Percentiles rank a stretch among this genome's conserved stretches.
Evolutionary conservation across 2,329 filamentous ascomycete genomes (phyloP).

Genomic region (Fusarium torreyae): DNA sequence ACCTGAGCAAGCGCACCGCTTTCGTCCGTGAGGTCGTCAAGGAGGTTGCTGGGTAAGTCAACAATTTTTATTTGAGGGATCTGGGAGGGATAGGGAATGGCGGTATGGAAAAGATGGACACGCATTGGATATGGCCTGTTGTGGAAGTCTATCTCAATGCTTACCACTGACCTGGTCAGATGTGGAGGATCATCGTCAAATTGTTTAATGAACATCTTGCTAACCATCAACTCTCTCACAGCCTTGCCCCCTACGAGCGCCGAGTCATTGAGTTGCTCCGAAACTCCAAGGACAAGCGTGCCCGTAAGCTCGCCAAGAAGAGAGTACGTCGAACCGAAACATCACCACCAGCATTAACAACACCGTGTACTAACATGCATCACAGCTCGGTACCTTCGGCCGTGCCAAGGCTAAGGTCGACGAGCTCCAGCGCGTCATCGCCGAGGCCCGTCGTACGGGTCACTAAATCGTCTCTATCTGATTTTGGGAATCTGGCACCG

Average conservation of each 20-base stretch:
- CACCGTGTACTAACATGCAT: constrained; percentile 46
- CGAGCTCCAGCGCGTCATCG: constrained; percentile 97
- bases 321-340: constrained; percentile 74
- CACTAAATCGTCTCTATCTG: constrained; percentile 64
- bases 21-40: constrained; percentile 98
- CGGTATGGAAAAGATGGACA: neutral
- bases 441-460: constrained; percentile 83
- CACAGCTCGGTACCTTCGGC: constrained; percentile 95
- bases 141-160: neutral
- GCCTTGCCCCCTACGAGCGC: constrained; percentile 95
- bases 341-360: neutral
- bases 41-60: constrained; percentile 92
- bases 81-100: neutral
- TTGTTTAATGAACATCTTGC: neutral
- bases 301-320: constrained; percentile 99
- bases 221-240: constrained; percentile 55
- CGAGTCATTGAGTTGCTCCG: constrained; percentile 99
- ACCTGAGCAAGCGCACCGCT: constrained; percentile 95
- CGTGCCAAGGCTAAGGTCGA: constrained; percentile 99
- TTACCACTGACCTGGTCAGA: neutral
- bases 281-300: constrained; percentile 99
- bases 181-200: neutral
- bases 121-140: neutral
- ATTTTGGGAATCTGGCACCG: constrained; percentile 50
- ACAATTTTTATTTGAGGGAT: constrained; percentile 7